These are phyloP conservation scores for Ambrosiella xylebori DNA, from an alignment of 2,329 filamentous ascomycete genomes.

Conservation along the genomic window DNA sequence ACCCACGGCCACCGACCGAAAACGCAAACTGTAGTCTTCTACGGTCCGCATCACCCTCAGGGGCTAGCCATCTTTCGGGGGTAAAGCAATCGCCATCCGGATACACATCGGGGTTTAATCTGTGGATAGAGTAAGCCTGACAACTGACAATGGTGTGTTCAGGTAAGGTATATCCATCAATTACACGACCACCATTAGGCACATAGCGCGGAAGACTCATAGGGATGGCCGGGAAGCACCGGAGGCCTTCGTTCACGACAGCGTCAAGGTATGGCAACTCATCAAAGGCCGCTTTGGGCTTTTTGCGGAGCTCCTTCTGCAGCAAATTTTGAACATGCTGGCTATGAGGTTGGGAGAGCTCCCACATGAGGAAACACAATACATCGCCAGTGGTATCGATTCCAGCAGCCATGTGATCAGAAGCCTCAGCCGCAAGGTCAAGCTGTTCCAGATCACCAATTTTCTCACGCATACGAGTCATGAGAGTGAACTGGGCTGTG, in stretches of 20 bases:
- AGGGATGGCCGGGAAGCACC: slow-evolving; percentile 46
- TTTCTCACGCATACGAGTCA: slow-evolving; percentile 40
- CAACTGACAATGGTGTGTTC: slow-evolving; percentile 39
- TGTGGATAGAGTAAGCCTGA: slow-evolving; percentile 44
- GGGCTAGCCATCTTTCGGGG: slow-evolving; percentile 68
- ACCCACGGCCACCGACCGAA: slow-evolving; percentile 46
- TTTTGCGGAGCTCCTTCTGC: slow-evolving; percentile 31
- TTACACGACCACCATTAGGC: slow-evolving; percentile 33
- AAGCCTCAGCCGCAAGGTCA: slow-evolving; percentile 48
- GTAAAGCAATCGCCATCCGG: slow-evolving; percentile 59
- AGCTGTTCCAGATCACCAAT: slow-evolving; percentile 27
- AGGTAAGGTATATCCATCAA: slow-evolving; percentile 39
- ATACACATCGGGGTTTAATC: slow-evolving; percentile 49
- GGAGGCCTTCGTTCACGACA: slow-evolving; percentile 42
- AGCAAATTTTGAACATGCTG: slow-evolving; percentile 33
- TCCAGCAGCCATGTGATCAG: slow-evolving; percentile 55
- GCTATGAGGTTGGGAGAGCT: slow-evolving; percentile 44
- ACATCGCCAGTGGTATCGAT: slow-evolving; percentile 57
- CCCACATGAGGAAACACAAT: slow-evolving; percentile 54
- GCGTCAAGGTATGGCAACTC: slow-evolving; percentile 43
- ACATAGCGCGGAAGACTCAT: slow-evolving; percentile 49
- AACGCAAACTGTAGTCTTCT: slow-evolving; percentile 48
- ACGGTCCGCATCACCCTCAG: slow-evolving; percentile 54
- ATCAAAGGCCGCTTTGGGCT: slow-evolving; percentile 26
- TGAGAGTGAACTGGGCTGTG: slow-evolving; percentile 36